Conservation (phyloP, 2,329 filamentous ascomycete genomes). For the Stenocarpella maydis region DNA sequence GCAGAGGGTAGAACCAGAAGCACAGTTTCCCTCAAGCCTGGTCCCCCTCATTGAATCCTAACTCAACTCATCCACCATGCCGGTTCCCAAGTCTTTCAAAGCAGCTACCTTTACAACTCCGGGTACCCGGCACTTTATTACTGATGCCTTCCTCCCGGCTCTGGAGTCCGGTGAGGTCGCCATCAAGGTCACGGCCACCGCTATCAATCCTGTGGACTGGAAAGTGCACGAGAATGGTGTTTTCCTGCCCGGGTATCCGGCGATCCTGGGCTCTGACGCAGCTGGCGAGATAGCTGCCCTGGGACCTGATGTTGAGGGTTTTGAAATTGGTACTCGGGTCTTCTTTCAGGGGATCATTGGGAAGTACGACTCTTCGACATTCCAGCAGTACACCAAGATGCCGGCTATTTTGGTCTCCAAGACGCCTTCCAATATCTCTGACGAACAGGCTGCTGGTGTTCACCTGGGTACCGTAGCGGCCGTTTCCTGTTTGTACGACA, state of each 20-base stretch:
- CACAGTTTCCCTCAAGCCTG: not conserved
- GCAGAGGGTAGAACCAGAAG: not conserved
- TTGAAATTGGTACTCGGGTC: slow-evolving; percentile 47
- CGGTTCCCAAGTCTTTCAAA: slow-evolving; percentile 25
- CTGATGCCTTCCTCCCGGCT: slow-evolving; percentile 30
- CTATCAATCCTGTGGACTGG: slow-evolving; percentile 42
- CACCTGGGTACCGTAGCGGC: slow-evolving; percentile 38
- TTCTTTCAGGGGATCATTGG: slow-evolving; percentile 48
- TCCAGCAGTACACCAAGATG: slow-evolving; percentile 49
- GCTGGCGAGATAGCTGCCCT: slow-evolving; percentile 46
- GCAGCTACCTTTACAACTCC: slow-evolving; percentile 30
- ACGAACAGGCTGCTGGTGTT: slow-evolving; percentile 44
- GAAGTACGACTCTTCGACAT: slow-evolving; percentile 43
- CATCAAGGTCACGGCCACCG: slow-evolving; percentile 33
- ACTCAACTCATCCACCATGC: not conserved
- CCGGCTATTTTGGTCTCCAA: slow-evolving; percentile 44
- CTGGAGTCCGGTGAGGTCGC: slow-evolving; percentile 36
- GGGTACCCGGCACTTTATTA: slow-evolving; percentile 8
- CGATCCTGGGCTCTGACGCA: slow-evolving; percentile 45
- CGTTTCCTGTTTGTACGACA: slow-evolving; percentile 38
- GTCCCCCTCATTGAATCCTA: not conserved
- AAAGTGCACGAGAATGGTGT: slow-evolving; percentile 40
- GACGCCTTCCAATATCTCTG: slow-evolving; percentile 42
- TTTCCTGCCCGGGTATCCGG: slow-evolving; percentile 44
- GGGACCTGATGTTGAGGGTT: slow-evolving; percentile 40